These are phyloP conservation scores for Wickerhamiella slavikovae DNA, from an alignment of 805 yeast species.

Conservation along the genomic window DNA sequence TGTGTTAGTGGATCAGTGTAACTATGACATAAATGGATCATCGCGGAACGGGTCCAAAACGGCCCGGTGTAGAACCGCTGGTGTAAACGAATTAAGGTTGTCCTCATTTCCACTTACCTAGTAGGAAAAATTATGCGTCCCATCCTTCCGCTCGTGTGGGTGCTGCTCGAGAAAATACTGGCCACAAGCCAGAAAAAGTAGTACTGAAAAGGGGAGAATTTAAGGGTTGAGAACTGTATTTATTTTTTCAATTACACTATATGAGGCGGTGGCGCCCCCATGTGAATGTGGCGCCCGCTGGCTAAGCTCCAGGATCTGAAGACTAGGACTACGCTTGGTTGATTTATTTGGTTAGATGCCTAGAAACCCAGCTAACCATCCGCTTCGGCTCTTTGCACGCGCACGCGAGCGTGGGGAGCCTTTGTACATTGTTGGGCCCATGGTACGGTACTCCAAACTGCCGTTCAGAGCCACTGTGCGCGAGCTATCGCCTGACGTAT, in stretches of 20 bases:
- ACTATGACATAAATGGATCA: constrained; percentile 8
- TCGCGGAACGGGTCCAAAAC: constrained; percentile 7
- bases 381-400: constrained; percentile 29
- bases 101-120: constrained; percentile 10
- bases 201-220: too few species aligned
- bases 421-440: constrained; percentile 68
- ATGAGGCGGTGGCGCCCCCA: too few species aligned
- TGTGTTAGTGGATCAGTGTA: constrained; percentile 7
- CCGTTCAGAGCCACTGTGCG: constrained; percentile 74
- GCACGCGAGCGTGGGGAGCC: constrained; percentile 29
- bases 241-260: too few species aligned
- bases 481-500: constrained; percentile 44
- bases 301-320: too few species aligned
- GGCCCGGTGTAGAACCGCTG: constrained; percentile 4
- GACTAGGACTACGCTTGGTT: too few species aligned
- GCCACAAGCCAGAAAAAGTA: too few species aligned
- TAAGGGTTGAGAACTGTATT: too few species aligned
- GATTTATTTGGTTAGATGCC: too few species aligned
- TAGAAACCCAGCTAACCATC: constrained; percentile 30
- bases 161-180: too few species aligned
- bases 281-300: too few species aligned
- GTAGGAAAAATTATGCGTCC: too few species aligned
- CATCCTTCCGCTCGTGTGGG: too few species aligned
- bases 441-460: constrained; percentile 89
- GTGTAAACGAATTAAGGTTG: constrained; percentile 3